These are phyloP conservation scores for Lachnellula subtilissima DNA, from an alignment of 2,329 filamentous ascomycete species.

Conservation along the genomic window DNA sequence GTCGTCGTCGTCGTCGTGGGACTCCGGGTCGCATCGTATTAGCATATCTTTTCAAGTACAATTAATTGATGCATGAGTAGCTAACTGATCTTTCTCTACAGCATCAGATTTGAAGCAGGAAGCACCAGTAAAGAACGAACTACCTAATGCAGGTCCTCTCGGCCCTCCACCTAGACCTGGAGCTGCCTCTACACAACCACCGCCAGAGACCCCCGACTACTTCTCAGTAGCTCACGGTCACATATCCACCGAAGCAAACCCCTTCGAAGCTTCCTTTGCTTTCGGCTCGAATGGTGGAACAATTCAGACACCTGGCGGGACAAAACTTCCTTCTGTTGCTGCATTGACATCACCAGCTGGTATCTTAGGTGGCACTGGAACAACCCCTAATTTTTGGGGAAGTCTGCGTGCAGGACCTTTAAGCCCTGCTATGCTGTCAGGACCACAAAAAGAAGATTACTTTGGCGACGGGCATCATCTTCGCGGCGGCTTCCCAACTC, in stretches of 20 bases:
- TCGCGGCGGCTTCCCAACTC: constrained; percentile 82
- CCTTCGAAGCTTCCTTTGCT: constrained; percentile 92
- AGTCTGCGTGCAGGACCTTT: constrained; percentile 85
- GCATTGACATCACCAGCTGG: constrained; percentile 86
- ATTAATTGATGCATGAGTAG: background rate
- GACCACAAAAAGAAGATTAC: constrained; percentile 73
- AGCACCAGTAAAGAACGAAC: constrained; percentile 43
- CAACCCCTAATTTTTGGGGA: constrained; percentile 73
- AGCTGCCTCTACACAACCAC: constrained; percentile 35
- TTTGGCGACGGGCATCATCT: constrained; percentile 76
- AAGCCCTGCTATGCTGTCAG: constrained; percentile 95
- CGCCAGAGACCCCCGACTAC: constrained; percentile 60
- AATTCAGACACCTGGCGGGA: constrained; percentile 75
- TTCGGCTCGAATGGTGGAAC: constrained; percentile 35
- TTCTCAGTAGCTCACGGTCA: constrained; percentile 55
- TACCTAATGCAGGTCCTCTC: constrained; percentile 58
- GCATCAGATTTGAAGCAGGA: constrained; percentile 41
- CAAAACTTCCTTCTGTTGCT: constrained; percentile 82
- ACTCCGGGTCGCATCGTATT: background rate
- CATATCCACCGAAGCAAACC: constrained; percentile 82
- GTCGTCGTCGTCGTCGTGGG: background rate
- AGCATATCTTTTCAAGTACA: background rate
- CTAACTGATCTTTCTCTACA: constrained; percentile 15
- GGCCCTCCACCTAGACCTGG: constrained; percentile 65
- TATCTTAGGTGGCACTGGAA: constrained; percentile 62